Conservation (phyloP, 2,329 filamentous ascomycete genomes). For the Talaromyces sp. region DNA sequence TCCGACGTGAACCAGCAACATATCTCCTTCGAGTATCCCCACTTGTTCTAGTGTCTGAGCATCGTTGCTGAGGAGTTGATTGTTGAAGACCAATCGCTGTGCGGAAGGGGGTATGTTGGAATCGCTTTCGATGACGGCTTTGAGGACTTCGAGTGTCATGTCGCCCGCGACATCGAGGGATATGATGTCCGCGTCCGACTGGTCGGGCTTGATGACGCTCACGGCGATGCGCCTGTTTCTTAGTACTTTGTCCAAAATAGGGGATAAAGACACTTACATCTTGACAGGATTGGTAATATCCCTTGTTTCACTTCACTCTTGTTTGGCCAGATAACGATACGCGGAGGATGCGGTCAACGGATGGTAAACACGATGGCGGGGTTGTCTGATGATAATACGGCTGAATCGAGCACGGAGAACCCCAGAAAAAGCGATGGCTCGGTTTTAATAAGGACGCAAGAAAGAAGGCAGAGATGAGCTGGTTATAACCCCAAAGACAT, state of each 20-base stretch:
- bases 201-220: conserved; percentile 72
- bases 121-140: conserved; percentile 83
- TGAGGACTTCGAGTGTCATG: conserved; percentile 80
- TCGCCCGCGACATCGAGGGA: conserved; percentile 77
- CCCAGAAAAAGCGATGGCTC: not conserved
- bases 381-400: not conserved
- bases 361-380: not conserved
- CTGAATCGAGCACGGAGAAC: not conserved
- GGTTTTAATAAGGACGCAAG: not conserved
- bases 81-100: conserved; percentile 89
- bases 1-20: conserved; percentile 79
- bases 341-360: not conserved
- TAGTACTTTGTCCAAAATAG: not conserved
- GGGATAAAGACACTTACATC: not conserved
- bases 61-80: conserved; percentile 72
- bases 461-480: not conserved
- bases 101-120: conserved; percentile 66
- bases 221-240: conserved; percentile 75
- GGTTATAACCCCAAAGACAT: not conserved
- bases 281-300: not conserved
- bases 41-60: conserved; percentile 77
- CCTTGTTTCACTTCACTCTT: not conserved
- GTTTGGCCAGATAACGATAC: not conserved
- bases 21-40: conserved; percentile 80
- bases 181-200: conserved; percentile 70